These are phyloP conservation scores for Canavalia gladiata DNA, from an alignment of 306 rosid species.

Conservation along the genomic window DNA sequence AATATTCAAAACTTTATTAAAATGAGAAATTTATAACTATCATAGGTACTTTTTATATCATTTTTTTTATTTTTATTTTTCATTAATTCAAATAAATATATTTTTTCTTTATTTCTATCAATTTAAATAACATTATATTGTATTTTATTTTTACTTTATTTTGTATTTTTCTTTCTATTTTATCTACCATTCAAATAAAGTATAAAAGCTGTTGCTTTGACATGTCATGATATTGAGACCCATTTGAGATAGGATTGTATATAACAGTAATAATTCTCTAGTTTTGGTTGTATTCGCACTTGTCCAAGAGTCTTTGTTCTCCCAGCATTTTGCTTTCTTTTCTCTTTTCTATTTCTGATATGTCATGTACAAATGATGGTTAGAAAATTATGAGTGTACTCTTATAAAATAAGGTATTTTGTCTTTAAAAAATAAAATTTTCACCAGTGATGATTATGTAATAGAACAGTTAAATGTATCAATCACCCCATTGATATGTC, in stretches of 20 bases:
- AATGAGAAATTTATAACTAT: too few relatives aligned
- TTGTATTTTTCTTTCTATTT: too few relatives aligned
- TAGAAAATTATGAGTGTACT: slow-evolving; percentile 14
- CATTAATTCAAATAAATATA: too few relatives aligned
- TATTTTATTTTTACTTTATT: too few relatives aligned
- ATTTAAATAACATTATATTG: too few relatives aligned
- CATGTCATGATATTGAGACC: slow-evolving; percentile 46
- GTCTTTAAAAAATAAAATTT: slow-evolving; percentile 15
- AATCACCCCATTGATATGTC: slow-evolving; percentile 57
- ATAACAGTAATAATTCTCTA: slow-evolving; percentile 51
- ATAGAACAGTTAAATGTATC: slow-evolving; percentile 63
- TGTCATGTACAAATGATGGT: slow-evolving; percentile 46
- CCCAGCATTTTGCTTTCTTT: not conserved
- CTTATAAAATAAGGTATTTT: not conserved
- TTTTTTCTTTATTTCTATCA: too few relatives aligned
- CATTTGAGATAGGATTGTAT: slow-evolving; percentile 49
- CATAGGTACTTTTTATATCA: too few relatives aligned
- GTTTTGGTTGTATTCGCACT: slow-evolving; percentile 53
- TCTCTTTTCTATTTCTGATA: slow-evolving; percentile 45
- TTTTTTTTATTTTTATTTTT: too few relatives aligned
- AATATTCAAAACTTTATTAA: too few relatives aligned
- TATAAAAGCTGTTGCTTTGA: slow-evolving; percentile 33
- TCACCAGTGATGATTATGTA: slow-evolving; percentile 40
- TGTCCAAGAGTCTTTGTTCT: slow-evolving; percentile 28
- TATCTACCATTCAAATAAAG: too few relatives aligned